phyloP scores from a whole-genome alignment of 768 basidiomycete species.

The Tylopilus felleus region DNA sequence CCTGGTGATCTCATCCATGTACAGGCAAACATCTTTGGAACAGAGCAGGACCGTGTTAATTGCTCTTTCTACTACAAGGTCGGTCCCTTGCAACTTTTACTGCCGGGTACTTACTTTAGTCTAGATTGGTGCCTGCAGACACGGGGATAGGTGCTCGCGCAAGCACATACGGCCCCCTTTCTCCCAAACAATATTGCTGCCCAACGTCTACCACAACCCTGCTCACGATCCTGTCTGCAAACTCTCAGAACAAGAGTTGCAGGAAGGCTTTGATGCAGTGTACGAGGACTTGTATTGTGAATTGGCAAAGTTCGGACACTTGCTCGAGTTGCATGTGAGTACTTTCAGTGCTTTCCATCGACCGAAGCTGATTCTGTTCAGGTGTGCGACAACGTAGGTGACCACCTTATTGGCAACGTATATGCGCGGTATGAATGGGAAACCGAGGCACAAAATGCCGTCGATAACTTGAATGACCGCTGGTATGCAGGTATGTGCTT shows the following conservation, averaged over 20 bases:
- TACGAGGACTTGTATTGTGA: slow-evolving; percentile 96
- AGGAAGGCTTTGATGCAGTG: slow-evolving; percentile 91
- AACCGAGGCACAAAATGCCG: slow-evolving; percentile 91
- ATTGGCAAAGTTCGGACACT: slow-evolving; percentile 89
- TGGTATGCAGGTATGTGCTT: slow-evolving; percentile 87
- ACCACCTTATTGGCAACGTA: slow-evolving; percentile 95
- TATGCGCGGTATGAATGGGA: slow-evolving; percentile 99
- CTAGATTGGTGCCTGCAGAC: slow-evolving; percentile 96
- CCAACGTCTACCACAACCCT: slow-evolving; percentile 98
- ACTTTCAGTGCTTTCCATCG: neutral
- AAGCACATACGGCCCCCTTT: slow-evolving; percentile 98
- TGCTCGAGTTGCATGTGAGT: slow-evolving; percentile 90
- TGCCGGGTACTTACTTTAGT: slow-evolving; percentile 6
- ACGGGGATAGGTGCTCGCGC: slow-evolving; percentile 96
- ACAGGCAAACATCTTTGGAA: slow-evolving; percentile 94
- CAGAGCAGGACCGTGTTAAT: slow-evolving; percentile 93
- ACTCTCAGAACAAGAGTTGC: slow-evolving; percentile 80
- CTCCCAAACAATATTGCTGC: slow-evolving; percentile 93
- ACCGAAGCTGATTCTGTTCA: slow-evolving; percentile 23
- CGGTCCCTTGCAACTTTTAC: slow-evolving; percentile 18
- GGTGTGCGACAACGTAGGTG: slow-evolving; percentile 99
- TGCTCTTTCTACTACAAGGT: slow-evolving; percentile 99
- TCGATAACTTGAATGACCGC: slow-evolving; percentile 89
- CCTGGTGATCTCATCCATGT: slow-evolving; percentile 2
- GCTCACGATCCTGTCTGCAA: slow-evolving; percentile 90